phyloP scores from a whole-genome alignment of 1,284 basidiomycete species.

The Volvariella volvacea region DNA sequence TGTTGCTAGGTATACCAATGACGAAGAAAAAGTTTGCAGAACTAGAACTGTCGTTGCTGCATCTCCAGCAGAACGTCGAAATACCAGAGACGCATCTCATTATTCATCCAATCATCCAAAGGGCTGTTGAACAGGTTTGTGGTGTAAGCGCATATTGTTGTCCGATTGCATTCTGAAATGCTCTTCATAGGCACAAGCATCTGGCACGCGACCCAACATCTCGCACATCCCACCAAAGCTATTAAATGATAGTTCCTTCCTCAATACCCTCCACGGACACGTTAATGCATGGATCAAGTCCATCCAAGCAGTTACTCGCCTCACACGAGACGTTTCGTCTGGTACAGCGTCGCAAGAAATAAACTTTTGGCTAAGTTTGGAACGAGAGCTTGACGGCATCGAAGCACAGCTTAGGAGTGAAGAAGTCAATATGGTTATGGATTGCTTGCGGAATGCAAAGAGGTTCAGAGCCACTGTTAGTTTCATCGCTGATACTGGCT shows the following conservation, averaged over 20 bases:
- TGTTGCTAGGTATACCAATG: slow-evolving; percentile 78
- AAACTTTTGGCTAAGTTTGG: slow-evolving; percentile 97
- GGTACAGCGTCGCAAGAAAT: slow-evolving; percentile 98
- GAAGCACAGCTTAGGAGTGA: slow-evolving; percentile 89
- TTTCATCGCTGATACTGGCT: slow-evolving; percentile 95
- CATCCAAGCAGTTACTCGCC: slow-evolving; percentile 94
- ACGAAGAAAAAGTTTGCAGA: slow-evolving; percentile 99
- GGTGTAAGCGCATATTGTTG: slow-evolving; percentile 1
- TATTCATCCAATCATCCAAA: slow-evolving; percentile 87
- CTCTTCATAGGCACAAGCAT: slow-evolving; percentile 47
- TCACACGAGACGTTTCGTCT: slow-evolving; percentile 87
- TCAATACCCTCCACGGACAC: slow-evolving; percentile 90
- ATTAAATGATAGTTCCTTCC: slow-evolving; percentile 85
- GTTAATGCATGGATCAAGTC: slow-evolving; percentile 99
- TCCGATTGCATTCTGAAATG: not conserved
- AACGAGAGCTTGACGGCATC: slow-evolving; percentile 89
- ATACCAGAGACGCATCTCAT: slow-evolving; percentile 94
- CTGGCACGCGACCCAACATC: slow-evolving; percentile 61
- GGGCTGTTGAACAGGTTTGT: slow-evolving; percentile 72
- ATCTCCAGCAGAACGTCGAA: slow-evolving; percentile 98
- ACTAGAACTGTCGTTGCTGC: slow-evolving; percentile 91
- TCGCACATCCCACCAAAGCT: slow-evolving; percentile 70
- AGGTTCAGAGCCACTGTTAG: slow-evolving; percentile 97
- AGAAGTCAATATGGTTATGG: slow-evolving; percentile 92
- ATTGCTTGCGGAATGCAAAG: slow-evolving; percentile 92